Conservation (phyloP, 176 grass and related monocot species). For the Aegilops longissima region DNA sequence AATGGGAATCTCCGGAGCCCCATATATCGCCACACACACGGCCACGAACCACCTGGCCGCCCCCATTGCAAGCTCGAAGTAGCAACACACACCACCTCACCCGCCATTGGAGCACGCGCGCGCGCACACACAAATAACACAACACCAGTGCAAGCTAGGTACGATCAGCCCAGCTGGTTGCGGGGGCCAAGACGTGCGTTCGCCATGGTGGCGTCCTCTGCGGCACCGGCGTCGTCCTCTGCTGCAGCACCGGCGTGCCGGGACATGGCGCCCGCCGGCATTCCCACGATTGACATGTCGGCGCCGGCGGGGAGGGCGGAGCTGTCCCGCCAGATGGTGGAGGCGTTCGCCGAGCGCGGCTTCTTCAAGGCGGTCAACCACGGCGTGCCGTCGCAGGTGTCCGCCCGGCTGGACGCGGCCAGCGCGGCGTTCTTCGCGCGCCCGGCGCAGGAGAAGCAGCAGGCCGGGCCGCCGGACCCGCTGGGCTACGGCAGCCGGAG, state of each 20-base stretch:
- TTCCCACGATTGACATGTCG: constrained; percentile 70
- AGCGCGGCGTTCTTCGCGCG: constrained; percentile 57
- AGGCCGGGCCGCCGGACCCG: constrained; percentile 68
- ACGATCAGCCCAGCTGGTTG: background rate
- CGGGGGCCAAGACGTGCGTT: background rate
- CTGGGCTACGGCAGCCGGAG: constrained; percentile 78
- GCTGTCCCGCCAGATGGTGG: constrained; percentile 45
- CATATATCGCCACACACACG: constrained; percentile 16
- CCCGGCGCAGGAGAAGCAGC: constrained; percentile 45
- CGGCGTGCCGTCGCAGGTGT: constrained; percentile 39
- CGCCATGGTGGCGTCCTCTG: constrained; percentile 40
- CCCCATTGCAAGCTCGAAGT: background rate
- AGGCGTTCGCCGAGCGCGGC: constrained; percentile 59
- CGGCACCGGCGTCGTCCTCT: background rate
- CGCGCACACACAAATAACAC: background rate
- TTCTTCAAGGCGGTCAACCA: constrained; percentile 97
- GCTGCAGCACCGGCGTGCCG: constrained; percentile 4
- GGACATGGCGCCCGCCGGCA: background rate
- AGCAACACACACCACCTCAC: background rate
- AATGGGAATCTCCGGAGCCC: constrained; percentile 36
- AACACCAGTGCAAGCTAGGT: background rate
- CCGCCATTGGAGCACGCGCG: background rate
- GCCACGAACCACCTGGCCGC: background rate
- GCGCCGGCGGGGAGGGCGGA: constrained; percentile 23
- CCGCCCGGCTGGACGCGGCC: constrained; percentile 45